Base-by-base conservation (phyloP, 2,329 filamentous ascomycete genomes). In the Neonectria ditissima region DNA sequence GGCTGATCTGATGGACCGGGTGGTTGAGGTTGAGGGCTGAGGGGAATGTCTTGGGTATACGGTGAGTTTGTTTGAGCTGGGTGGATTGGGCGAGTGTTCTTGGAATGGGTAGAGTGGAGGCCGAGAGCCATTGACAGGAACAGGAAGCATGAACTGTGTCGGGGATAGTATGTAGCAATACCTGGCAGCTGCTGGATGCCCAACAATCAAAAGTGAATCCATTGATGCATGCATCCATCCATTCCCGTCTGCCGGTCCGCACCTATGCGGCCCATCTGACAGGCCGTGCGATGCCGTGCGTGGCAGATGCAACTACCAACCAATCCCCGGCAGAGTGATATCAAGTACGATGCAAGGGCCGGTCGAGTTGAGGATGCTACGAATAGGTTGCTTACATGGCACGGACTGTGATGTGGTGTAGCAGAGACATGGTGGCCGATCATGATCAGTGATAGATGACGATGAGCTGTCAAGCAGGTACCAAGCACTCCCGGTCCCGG, bases 221-320 rank as follows among this genome's bases (percentile, higher is more conserved):
- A 32, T 62, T 39, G 24, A 26, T 26, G 24, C 24, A 26, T 26
- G n/a, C n/a, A n/a, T n/a, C n/a, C 59, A 61, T 39, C 28, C 26
- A 48, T 16, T 51, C 48, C 37, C 55, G 55, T 26, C 20, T 45
- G 32, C 45, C 32, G 55, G 50, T 16, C 58, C 45, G 41, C n/a
- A 55, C 58, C 50, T 28, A 58, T 63, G 55, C 50, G 55, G 55
- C 55, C 48, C 34, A 48, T 41, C 55, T 51, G 37, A 30, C 34
- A 43, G 55, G 51, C 55, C 37, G 47, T 7, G 20, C 47, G 45
- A 41, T 41, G 37, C 37, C n/a, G 39, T 44, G 60, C 60, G 60
- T 63, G 60, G 60, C 60, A 43, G 60, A 58, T 57, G 50, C 55
- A 63, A 30, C 55, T 26, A 52, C 60, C 60, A 63, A 63, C 55